Evolutionary conservation across 2,329 filamentous ascomycete species (phyloP).

Genomic region (Neonectria punicea): DNA sequence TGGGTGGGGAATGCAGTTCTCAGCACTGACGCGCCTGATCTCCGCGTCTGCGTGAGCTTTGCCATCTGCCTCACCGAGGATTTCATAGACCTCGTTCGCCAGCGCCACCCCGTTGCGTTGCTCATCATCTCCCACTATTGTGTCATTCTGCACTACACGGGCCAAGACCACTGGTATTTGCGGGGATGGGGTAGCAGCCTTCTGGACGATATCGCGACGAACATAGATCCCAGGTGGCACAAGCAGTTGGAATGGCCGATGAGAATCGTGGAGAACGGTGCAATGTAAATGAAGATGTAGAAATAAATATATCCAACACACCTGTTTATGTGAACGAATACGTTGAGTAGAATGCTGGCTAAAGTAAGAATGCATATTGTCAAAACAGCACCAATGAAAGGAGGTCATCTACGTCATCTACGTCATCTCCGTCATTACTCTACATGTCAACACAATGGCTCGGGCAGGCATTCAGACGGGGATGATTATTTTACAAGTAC

Average conservation of each 20-base stretch:
- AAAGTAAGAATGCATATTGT: no score
- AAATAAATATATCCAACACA: background rate
- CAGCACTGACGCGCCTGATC: constrained; percentile 1
- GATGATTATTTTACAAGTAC: no score
- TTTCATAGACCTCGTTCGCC: constrained; percentile 32
- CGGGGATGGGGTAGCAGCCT: constrained; percentile 26
- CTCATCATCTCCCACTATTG: constrained; percentile 30
- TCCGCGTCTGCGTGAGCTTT: constrained; percentile 29
- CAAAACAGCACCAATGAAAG: no score
- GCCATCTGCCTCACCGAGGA: constrained; percentile 23
- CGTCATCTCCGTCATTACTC: no score
- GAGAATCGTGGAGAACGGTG: constrained; percentile 11
- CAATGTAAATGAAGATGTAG: background rate
- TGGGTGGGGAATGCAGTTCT: constrained; percentile 15
- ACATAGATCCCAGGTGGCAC: constrained; percentile 20
- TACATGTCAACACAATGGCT: no score
- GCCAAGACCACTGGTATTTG: constrained; percentile 28
- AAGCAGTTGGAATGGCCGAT: constrained; percentile 28
- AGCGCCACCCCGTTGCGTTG: constrained; percentile 27
- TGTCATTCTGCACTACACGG: constrained; percentile 25
- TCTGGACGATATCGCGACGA: constrained; percentile 15
- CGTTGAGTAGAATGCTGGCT: no score
- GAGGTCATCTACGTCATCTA: no score
- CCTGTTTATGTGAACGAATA: no score
- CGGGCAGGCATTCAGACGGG: no score